Percentiles rank a stretch among this genome's conserved stretches.
Conservation (phyloP, 176 grass and related monocot genomes). For the Phragmites australis region DNA sequence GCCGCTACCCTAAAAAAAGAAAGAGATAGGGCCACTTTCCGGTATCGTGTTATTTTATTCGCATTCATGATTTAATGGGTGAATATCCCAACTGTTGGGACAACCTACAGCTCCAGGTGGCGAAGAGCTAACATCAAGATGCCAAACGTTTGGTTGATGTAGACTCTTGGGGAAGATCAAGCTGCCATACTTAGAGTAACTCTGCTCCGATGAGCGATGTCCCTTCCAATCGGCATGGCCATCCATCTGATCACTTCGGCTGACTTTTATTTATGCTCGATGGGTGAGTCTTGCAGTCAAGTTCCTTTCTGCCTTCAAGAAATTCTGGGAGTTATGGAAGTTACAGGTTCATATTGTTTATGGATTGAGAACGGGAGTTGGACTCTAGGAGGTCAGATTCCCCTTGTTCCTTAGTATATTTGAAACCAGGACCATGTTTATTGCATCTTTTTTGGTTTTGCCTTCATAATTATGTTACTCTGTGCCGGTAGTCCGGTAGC, state of each 20-base stretch:
- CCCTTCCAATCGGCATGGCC: neutral
- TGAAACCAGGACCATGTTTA: constrained; percentile 11
- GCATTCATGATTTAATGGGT: constrained; percentile 13
- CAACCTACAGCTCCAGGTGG: neutral
- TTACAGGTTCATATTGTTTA: neutral
- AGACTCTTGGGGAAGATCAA: neutral
- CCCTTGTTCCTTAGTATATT: neutral
- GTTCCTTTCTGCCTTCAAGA: neutral
- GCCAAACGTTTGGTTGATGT: neutral
- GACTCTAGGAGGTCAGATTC: neutral
- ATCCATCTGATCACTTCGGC: no score
- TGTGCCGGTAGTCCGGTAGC: neutral
- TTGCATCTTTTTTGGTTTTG: neutral
- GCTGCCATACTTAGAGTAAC: neutral
- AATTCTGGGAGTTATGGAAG: neutral
- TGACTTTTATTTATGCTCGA: neutral
- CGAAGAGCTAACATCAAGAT: neutral
- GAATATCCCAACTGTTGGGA: constrained; percentile 6
- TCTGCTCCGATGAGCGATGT: neutral
- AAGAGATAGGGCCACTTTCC: constrained; percentile 29
- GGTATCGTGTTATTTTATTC: neutral
- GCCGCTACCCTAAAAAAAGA: no score
- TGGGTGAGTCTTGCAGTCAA: neutral
- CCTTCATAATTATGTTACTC: neutral
- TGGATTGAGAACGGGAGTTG: neutral